Base-by-base conservation (phyloP, 1,284 basidiomycete genomes). In the Trametes pubescens region DNA sequence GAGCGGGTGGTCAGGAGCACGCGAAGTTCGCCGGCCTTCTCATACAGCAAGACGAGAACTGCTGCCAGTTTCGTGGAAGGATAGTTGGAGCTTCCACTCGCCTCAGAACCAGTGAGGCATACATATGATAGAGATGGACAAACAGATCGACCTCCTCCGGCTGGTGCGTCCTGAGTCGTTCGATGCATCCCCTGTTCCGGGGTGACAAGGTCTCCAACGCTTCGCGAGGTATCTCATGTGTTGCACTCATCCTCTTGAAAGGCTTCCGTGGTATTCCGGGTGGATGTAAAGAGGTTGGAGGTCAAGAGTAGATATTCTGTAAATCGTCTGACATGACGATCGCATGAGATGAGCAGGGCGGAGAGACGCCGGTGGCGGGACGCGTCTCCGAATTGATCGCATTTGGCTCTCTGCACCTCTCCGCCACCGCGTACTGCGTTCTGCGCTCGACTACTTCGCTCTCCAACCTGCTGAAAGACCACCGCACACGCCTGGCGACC, bases 1-100 rank as follows among this genome's bases (percentile, higher is more conserved):
- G 93, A 92, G 13, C 94, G 84, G 2, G 94, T 96, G 0, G 94
- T 96, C 52, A 96, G 80, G 16, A 96, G 80, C 1, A 96, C 93
- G 14, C 89, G 85, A 4, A 96, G 78, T 51, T 84, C 76, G 11
- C 84, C 88, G 2, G 80, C 81, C 29, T 84, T 78, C 73, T 95
- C 90, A 69, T 88, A 96, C 0, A 96, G 78, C 5, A 93, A 79
- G 3, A 95, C 86, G 1, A 96, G 82, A 0, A 96, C 94, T 1
- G 91, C 92, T 4, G 89, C 94, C 4, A 86, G 82, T 70, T 80
- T 86, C 49, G 74, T 76, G 13, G 67, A 71, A 10, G 85, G 79
- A 62, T 85, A 80, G 4, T 67, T 66, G n/a, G 83, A 81, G 51
- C 86, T 90, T 65, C 18, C 54, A 32, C 40, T 26, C 46, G 51